These are phyloP conservation scores for Zymoseptoria crescenta DNA, from an alignment of 2,329 filamentous ascomycete species.

Conservation along the genomic window DNA sequence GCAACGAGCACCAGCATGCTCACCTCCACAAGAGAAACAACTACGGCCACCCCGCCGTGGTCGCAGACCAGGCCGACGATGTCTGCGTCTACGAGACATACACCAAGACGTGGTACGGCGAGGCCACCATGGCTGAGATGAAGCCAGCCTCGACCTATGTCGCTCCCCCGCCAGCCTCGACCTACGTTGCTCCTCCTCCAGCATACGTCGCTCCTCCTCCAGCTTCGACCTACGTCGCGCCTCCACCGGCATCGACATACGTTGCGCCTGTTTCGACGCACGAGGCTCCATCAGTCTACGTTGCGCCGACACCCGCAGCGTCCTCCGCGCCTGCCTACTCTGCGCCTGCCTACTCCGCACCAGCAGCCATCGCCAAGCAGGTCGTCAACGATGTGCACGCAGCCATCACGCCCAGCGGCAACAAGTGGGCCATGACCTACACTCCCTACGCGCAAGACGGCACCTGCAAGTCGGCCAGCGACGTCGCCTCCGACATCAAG, in stretches of 20 bases:
- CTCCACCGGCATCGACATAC: neutral
- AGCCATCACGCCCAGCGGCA: slow-evolving; percentile 31
- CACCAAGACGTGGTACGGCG: slow-evolving; percentile 62
- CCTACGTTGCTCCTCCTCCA: slow-evolving; percentile 28
- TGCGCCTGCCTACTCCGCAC: neutral
- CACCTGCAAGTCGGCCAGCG: slow-evolving; percentile 35
- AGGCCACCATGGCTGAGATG: slow-evolving; percentile 40
- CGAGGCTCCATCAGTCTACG: slow-evolving; percentile 9
- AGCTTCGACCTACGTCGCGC: slow-evolving; percentile 19
- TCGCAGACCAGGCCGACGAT: slow-evolving; percentile 8
- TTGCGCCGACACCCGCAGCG: slow-evolving; percentile 1
- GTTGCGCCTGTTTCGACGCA: slow-evolving; percentile 10
- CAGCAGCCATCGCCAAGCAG: neutral
- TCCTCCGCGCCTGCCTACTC: neutral
- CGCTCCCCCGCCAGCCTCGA: slow-evolving; percentile 1
- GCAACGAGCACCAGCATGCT: slow-evolving; percentile 12
- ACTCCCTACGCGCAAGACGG: slow-evolving; percentile 39
- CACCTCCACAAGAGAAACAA: slow-evolving; percentile 13
- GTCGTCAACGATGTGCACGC: slow-evolving; percentile 2
- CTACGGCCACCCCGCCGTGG: neutral
- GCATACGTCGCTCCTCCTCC: slow-evolving; percentile 11
- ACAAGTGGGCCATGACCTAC: slow-evolving; percentile 44
- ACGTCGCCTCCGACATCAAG: slow-evolving; percentile 36
- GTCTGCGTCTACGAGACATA: slow-evolving; percentile 65
- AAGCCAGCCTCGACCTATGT: slow-evolving; percentile 7